Base-by-base conservation (phyloP, 208 protist genomes). In the Acanthamoeba divionensis region DNA sequence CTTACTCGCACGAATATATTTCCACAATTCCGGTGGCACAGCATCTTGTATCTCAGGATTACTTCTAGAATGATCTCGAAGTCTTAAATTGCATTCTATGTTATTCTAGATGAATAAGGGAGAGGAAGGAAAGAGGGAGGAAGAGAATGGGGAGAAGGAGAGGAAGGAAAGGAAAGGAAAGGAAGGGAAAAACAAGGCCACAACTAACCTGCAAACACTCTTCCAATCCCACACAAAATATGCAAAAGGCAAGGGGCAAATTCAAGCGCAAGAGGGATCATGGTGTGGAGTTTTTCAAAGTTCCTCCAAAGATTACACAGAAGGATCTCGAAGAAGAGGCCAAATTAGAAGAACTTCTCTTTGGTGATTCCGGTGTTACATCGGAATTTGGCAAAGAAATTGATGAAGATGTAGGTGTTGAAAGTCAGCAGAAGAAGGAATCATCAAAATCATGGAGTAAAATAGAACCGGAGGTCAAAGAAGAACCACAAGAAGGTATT, bases 81-180 rank as follows among this genome's bases (percentile, higher is more conserved):
- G 50, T 96, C 91, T 2, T 67, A 85, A 18, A 96, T 90, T 44
- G 91, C 91, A 8, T 96, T 95, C 36, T 94, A 94, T 31, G 93
- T 31, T 24, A 87, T 55, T 24, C 93, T 93, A 0, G 95, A 67
- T 0, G 52, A 60, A 60, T 24, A 60, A 60, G n/a, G 52, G n/a
- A 60, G n/a, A n/a, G n/a, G 52, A 60, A 60, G 52, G 52, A 60
- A 60, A 60, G 52, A 60, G 52, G n/a, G 52, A 60, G n/a, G 52
- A n/a, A 60, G 52, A 60, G n/a, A 60, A n/a, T n/a, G n/a, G 52
- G n/a, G 52, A 60, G 52, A 60, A n/a, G n/a, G 52, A 60, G 52
- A 60, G 52, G n/a, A n/a, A 60, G 52, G n/a, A n/a, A 60, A n/a
- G n/a, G 52, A 60, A n/a, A 60, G 52, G n/a, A n/a, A 60, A 60